Evolutionary conservation across 805 yeast species (phyloP).

Genomic region (Lipomyces starkeyi): DNA sequence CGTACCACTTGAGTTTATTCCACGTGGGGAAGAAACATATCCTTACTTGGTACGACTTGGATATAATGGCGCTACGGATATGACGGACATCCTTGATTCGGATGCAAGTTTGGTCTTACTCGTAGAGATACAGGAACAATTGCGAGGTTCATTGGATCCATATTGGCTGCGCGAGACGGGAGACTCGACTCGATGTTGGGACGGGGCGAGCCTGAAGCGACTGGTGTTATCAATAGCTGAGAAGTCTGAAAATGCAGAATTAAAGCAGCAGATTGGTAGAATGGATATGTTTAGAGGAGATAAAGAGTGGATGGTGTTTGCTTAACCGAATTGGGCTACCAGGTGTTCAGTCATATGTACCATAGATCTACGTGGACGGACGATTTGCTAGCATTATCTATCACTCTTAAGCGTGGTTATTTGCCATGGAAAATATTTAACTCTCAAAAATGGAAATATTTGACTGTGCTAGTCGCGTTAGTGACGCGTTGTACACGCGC

Average conservation of each 20-base stretch:
- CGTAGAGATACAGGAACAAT: not conserved
- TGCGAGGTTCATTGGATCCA: conserved; percentile 6
- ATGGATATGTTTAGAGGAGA: conserved; percentile 18
- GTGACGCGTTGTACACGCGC: no score
- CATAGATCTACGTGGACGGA: not conserved
- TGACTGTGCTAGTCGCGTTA: no score
- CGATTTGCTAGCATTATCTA: not conserved
- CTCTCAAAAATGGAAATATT: no score
- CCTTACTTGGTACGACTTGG: not conserved
- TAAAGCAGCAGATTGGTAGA: not conserved
- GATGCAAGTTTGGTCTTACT: not conserved
- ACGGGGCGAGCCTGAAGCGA: conserved; percentile 1
- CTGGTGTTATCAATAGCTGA: not conserved
- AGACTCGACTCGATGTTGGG: not conserved
- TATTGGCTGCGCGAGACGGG: not conserved
- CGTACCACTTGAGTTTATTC: conserved; percentile 14
- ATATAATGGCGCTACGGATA: not conserved
- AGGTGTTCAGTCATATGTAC: not conserved
- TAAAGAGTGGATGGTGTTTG: conserved; percentile 19
- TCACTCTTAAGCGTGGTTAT: not conserved
- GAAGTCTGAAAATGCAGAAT: not conserved
- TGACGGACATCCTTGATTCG: not conserved
- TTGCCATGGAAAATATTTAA: no score
- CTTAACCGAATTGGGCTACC: conserved; percentile 3
- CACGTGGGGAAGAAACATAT: conserved; percentile 18